Conservation (phyloP, 345 rosid genomes). For the Sisymbrium altissimum region DNA sequence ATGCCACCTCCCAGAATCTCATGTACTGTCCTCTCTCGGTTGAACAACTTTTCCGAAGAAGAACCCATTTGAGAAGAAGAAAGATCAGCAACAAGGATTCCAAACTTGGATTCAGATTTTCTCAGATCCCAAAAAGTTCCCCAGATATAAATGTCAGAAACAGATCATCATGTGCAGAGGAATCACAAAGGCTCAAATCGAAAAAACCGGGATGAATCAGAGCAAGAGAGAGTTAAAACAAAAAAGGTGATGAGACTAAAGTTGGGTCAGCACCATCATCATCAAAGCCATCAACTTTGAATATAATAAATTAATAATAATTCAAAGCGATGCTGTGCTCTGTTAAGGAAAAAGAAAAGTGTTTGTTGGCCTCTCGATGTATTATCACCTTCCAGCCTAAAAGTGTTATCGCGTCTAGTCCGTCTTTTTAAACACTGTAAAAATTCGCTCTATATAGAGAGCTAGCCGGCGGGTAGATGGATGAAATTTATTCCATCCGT, state of each 20-base stretch:
- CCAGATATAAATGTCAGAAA: conserved; percentile 11
- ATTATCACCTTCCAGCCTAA: conserved; percentile 54
- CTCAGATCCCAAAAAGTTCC: conserved; percentile 44
- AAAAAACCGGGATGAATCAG: conserved; percentile 5
- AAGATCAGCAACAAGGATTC: conserved; percentile 8
- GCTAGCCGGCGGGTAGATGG: neutral
- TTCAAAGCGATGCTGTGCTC: conserved; percentile 22
- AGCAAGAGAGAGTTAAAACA: neutral
- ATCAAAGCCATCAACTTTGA: conserved; percentile 36
- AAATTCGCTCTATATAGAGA: neutral
- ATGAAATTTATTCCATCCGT: neutral
- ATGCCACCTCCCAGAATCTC: conserved; percentile 83
- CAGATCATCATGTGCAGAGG: conserved; percentile 14
- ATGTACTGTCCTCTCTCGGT: conserved; percentile 63
- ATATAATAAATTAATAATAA: conserved; percentile 1
- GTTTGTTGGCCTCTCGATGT: conserved; percentile 24
- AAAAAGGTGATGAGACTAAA: conserved; percentile 22
- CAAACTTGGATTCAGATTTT: conserved; percentile 29
- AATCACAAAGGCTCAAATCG: conserved; percentile 3
- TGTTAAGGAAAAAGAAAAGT: neutral
- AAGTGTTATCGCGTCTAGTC: conserved; percentile 37
- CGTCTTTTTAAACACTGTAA: conserved; percentile 14
- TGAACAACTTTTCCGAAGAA: conserved; percentile 48
- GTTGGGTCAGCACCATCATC: conserved; percentile 35
- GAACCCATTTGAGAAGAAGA: conserved; percentile 50